These are phyloP conservation scores for Serendipita sp. DNA, from an alignment of 768 basidiomycete species.

Conservation along the genomic window DNA sequence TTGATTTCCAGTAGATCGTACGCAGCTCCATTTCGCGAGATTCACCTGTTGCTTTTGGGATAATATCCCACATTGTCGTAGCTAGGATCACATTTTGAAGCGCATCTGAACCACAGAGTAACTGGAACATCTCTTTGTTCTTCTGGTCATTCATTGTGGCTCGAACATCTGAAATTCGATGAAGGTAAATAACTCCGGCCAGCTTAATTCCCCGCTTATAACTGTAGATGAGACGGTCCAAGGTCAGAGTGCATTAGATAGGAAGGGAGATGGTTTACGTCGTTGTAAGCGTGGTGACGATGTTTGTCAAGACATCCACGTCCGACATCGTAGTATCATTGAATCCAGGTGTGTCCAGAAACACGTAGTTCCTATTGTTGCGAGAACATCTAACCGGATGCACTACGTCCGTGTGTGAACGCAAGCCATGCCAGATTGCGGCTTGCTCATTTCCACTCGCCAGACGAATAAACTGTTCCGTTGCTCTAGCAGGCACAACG, in stretches of 20 bases:
- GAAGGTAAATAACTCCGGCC: conserved; percentile 25
- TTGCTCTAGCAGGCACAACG: not conserved
- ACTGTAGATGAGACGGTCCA: conserved; percentile 12
- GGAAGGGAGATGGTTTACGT: not conserved
- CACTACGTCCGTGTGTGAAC: conserved; percentile 12
- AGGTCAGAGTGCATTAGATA: not conserved
- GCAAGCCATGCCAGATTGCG: conserved; percentile 12
- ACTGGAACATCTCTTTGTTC: conserved; percentile 36
- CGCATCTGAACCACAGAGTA: conserved; percentile 35
- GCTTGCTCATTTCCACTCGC: conserved; percentile 16
- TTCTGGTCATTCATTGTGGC: conserved; percentile 23
- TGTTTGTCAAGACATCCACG: conserved; percentile 15
- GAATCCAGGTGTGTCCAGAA: conserved; percentile 11
- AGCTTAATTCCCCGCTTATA: conserved; percentile 18
- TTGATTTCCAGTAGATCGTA: conserved; percentile 35
- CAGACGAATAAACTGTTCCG: not conserved
- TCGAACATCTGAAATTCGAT: conserved; percentile 26
- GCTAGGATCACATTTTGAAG: conserved; percentile 36
- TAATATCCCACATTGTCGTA: conserved; percentile 39
- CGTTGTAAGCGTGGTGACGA: conserved; percentile 12
- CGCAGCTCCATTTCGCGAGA: conserved; percentile 32
- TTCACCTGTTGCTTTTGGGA: conserved; percentile 15
- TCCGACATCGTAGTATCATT: conserved; percentile 17
- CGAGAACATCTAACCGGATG: not conserved
- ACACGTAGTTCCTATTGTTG: not conserved